Base-by-base conservation (phyloP, 768 basidiomycete genomes). In the Epithele typhae region DNA sequence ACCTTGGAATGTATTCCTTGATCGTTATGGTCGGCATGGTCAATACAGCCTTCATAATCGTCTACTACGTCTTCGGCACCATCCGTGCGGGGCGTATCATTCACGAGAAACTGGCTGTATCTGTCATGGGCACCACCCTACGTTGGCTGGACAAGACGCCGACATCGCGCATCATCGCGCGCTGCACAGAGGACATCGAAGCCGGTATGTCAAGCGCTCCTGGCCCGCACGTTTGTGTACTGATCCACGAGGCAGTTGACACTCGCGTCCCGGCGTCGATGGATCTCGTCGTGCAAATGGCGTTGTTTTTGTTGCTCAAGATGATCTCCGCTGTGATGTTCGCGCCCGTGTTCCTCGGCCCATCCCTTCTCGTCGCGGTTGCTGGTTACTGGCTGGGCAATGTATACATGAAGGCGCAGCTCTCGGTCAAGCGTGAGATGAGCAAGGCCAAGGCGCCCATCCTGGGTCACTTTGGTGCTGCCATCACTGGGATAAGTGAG, bases 71-170 rank as follows among this genome's bases (percentile, higher is more conserved):
- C 24, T 64, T 64, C 34, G 81, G 78, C 3, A 57, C 67, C 3
- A 54, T 81, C 37, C 65, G 78, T 43, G 82, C 83, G 2, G 79
- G 81, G 3, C 68, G 73, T 46, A 59, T 51, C 10, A 75, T 87
- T 12, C 82, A 84, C 54, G 55, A 59, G 25, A 61, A 68, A 49
- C 68, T 87, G 0, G 51, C 84, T 30, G 27, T 14, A 14, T 30
- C 27, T 5, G 62, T 73, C 15, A 72, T 80, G 9, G 72, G 78
- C 5, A 76, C 79, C 10, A 84, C 84, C 0, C 60, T 85, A 37
- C 74, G 68, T 35, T 70, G 67, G 67, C 54, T 67, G 9, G 68
- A 70, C 48, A 59, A 58, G 14, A 64, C 62, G 0, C 68, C 68
- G 1, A 59, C 59, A 2, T 54, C 64, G 15, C 64, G 68, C 7